These are phyloP conservation scores for Leersia perrieri DNA, from an alignment of 176 grass and related monocot species.

Conservation along the genomic window DNA sequence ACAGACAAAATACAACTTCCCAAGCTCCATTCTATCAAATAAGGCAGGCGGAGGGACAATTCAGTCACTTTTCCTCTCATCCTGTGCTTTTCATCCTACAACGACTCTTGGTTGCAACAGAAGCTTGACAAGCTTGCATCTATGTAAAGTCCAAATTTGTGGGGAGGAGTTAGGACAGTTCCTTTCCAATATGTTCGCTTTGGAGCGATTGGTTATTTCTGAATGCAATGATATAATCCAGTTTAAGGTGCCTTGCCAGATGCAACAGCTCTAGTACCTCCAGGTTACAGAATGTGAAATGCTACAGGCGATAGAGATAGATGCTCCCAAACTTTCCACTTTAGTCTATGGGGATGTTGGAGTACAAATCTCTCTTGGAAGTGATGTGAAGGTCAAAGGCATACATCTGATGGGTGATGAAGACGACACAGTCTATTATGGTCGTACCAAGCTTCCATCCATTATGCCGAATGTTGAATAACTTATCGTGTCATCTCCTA, in stretches of 20 bases:
- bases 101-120: background rate
- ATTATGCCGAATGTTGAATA: background rate
- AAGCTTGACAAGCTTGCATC: background rate
- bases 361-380: background rate
- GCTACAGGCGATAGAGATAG: background rate
- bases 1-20: conserved; percentile 19
- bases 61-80: background rate
- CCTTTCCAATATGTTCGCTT: background rate
- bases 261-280: background rate
- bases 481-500: background rate
- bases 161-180: conserved; percentile 1
- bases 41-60: background rate
- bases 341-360: background rate
- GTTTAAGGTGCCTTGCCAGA: background rate
- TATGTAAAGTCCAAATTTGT: background rate
- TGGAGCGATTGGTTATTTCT: background rate
- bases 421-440: background rate
- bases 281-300: background rate
- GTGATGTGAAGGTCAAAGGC: background rate
- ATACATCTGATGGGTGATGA: background rate
- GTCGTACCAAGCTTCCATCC: background rate
- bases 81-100: background rate
- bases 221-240: background rate
- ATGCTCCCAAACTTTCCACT: background rate
- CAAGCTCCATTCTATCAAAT: background rate